Conservation (phyloP, 306 rosid species). For the Benincasa hispida region DNA sequence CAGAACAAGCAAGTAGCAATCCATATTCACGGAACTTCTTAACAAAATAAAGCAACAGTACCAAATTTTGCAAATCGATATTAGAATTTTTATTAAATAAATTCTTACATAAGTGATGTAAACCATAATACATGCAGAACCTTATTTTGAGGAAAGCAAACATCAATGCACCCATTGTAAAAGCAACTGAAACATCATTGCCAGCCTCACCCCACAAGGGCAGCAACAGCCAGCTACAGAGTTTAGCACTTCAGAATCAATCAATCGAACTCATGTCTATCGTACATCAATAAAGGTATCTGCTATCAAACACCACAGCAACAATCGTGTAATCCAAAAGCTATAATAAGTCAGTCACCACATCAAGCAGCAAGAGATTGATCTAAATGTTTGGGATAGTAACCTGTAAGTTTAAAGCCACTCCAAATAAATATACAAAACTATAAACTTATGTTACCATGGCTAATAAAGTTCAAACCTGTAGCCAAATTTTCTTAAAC, state of each 20-base stretch:
- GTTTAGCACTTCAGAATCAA: constrained; percentile 25
- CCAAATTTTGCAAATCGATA: neutral
- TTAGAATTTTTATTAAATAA: neutral
- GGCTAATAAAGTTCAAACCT: constrained; percentile 15
- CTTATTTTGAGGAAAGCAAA: constrained; percentile 14
- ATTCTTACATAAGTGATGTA: neutral
- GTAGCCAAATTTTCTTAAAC: constrained; percentile 23
- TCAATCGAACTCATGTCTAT: constrained; percentile 28
- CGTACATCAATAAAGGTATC: constrained; percentile 27
- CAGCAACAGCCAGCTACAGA: constrained; percentile 35
- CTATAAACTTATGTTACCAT: constrained; percentile 28
- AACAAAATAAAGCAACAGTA: neutral
- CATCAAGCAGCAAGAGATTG: constrained; percentile 37
- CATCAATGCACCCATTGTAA: constrained; percentile 27
- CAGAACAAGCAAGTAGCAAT: neutral
- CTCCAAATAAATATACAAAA: constrained; percentile 2
- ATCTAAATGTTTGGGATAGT: neutral
- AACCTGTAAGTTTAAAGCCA: neutral
- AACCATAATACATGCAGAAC: neutral
- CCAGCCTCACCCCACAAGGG: constrained; percentile 31
- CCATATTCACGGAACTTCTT: neutral
- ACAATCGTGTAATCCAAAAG: constrained; percentile 27
- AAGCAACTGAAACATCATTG: constrained; percentile 25
- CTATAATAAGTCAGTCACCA: constrained; percentile 46
- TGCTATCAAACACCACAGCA: constrained; percentile 40